Base-by-base conservation (phyloP, 208 protist genomes). In the Acanthamoeba healyi region DNA sequence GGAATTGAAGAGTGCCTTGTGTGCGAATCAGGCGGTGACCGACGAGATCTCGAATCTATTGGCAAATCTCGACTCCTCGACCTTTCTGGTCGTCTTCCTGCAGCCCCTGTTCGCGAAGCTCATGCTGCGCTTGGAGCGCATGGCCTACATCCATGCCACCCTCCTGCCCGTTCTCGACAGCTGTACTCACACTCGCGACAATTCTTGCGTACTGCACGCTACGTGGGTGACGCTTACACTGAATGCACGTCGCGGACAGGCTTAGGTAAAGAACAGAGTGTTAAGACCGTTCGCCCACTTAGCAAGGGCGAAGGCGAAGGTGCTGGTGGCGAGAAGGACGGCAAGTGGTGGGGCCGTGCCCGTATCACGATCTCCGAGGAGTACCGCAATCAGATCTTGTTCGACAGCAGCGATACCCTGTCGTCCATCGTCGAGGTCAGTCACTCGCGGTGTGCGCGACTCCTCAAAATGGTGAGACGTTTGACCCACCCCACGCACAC, bases 381-480 rank as follows among this genome's bases (percentile, higher is more conserved):
- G 29, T 93, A 93, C 36, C 56, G 70, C 24, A 82, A 82, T 34
- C 88, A 93, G 46, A 93, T 93, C 26, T 19, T 93, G 46, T 58
- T 42, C 42, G 88, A 93, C 36, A 82, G 63, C 88, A 40, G 15
- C 17, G 88, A 93, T 12, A 91, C 34, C 32, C 32, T 72, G 6
- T 26, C 84, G 9, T 91, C 84, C 61, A 49, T 91, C 24, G 84
- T 91, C 19, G 84, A 91, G 32, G 29, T 86, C 38, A 49, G 77
- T 44, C 77, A 86, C 32, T 86, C 77, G 38, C 77, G 77, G 2
- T 86, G 77, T 19, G 38, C 77, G 15, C 38, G 77, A 5, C 77
- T 86, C 26, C 38, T 86, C 42, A 86, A 86, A 86, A 86, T 86
- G 77, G 77, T 58, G 38, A 26, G 40, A n/a, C n/a, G n/a, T n/a